These are phyloP conservation scores for Ceratocystis papillata DNA, from an alignment of 2,329 filamentous ascomycete genomes.

Conservation along the genomic window DNA sequence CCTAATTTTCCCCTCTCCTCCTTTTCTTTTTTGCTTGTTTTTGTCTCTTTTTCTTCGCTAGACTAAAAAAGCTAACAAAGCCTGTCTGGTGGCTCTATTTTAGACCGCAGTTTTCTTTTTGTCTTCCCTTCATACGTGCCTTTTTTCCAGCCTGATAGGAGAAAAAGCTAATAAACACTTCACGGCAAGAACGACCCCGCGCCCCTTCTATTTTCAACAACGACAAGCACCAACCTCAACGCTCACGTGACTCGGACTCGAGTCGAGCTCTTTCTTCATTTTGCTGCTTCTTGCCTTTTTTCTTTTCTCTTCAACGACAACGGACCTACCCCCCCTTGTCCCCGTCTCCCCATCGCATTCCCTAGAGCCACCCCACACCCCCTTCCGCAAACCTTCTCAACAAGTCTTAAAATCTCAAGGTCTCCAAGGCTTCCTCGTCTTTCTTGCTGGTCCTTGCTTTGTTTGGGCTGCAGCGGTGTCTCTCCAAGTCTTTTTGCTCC, in stretches of 20 bases:
- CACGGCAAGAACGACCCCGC: not conserved
- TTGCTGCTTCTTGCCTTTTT: not conserved
- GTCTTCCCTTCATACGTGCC: not conserved
- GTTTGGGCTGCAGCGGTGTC: constrained; percentile 13
- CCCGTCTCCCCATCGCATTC: not conserved
- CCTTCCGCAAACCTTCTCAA: constrained; percentile 13
- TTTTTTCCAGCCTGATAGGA: not conserved
- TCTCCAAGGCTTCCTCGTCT: not conserved
- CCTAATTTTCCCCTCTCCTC: not conserved
- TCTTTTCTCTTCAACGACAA: not conserved
- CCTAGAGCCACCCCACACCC: constrained; percentile 13
- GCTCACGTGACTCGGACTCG: not conserved
- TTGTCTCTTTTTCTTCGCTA: not conserved
- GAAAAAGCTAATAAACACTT: not conserved
- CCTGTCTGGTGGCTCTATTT: not conserved
- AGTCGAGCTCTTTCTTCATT: not conserved
- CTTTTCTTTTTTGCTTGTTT: not conserved
- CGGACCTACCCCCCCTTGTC: not conserved
- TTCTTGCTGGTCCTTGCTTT: constrained; percentile 19
- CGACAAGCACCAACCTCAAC: not conserved
- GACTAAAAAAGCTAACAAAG: not conserved
- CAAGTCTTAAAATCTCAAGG: not conserved
- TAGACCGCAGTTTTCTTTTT: not conserved
- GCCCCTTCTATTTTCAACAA: constrained; percentile 7
- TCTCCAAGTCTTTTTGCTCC: constrained; percentile 9